phyloP scores from a whole-genome alignment of 164 flowering plant genomes.

The Malania oleifera region DNA sequence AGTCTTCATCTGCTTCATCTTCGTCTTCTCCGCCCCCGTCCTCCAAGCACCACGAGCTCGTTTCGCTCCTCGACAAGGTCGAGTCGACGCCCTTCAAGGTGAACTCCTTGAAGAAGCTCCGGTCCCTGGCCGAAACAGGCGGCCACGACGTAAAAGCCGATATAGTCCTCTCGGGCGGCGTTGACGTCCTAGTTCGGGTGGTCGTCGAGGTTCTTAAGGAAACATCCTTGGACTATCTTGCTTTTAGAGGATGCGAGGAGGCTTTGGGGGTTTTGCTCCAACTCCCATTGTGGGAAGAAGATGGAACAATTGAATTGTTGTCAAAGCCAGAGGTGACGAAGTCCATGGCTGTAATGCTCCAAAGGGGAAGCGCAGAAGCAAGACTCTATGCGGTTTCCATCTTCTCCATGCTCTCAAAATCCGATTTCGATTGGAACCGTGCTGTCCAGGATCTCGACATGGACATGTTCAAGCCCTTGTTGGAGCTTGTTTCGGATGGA shows the following conservation, averaged over 20 bases:
- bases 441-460: slow-evolving; percentile 34
- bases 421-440: slow-evolving; percentile 28
- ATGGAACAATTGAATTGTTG: slow-evolving; percentile 16
- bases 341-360: slow-evolving; percentile 48
- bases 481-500: slow-evolving; percentile 59
- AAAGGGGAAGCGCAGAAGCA: slow-evolving; percentile 55
- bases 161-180: slow-evolving; percentile 39
- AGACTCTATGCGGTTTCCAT: slow-evolving; percentile 39
- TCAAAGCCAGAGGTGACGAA: slow-evolving; percentile 37
- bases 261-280: slow-evolving; percentile 41
- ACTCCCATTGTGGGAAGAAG: slow-evolving; percentile 28
- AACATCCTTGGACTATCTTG: slow-evolving; percentile 32
- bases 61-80: slow-evolving; percentile 26
- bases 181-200: slow-evolving; percentile 33
- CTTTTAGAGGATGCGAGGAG: slow-evolving; percentile 62
- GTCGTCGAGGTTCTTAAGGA: slow-evolving; percentile 31
- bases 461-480: slow-evolving; percentile 50
- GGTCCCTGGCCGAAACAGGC: slow-evolving; percentile 21
- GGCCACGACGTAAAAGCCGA: slow-evolving; percentile 25
- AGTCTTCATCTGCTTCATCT: not conserved
- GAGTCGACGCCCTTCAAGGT: slow-evolving; percentile 57
- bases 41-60: slow-evolving; percentile 31
- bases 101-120: slow-evolving; percentile 39
- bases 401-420: slow-evolving; percentile 27
- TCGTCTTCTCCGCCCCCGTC: slow-evolving; percentile 13